Percentiles rank a stretch among this genome's conserved stretches.
phyloP scores from a whole-genome alignment of 73 alveolate species.

The Uronychia setigera region DNA sequence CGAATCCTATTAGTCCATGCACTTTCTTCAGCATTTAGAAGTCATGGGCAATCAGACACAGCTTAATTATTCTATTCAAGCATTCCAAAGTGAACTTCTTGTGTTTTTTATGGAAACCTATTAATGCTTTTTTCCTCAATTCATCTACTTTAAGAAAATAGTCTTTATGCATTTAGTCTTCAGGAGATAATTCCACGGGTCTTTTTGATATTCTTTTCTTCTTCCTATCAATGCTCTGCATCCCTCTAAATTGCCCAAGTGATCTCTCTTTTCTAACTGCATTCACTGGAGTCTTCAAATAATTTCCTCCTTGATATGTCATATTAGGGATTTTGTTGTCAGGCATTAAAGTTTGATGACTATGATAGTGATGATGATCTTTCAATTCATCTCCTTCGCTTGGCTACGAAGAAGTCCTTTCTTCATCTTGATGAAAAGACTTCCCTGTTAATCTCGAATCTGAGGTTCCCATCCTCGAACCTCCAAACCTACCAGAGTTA shows the following conservation, averaged over 20 bases:
- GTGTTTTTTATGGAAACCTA: not conserved
- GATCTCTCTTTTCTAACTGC: not conserved
- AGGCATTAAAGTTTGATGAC: too few relatives aligned
- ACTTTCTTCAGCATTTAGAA: slow-evolving; percentile 10
- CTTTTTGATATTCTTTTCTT: not conserved
- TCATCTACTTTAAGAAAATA: not conserved
- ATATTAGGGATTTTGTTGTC: not conserved
- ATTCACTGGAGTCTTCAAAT: not conserved
- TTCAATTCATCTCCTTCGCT: too few relatives aligned
- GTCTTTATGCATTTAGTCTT: not conserved
- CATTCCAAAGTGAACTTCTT: not conserved
- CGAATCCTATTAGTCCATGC: slow-evolving; percentile 8
- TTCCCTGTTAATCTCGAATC: too few relatives aligned
- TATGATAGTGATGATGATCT: too few relatives aligned
- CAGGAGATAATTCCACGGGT: not conserved
- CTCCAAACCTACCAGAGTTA: too few relatives aligned
- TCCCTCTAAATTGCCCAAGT: not conserved
- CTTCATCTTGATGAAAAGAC: too few relatives aligned
- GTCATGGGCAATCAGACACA: slow-evolving; percentile 18
- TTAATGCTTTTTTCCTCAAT: not conserved
- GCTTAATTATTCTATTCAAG: not conserved
- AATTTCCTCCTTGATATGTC: not conserved
- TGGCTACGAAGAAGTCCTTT: too few relatives aligned
- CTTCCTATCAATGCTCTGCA: not conserved
- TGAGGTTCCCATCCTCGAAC: too few relatives aligned